These are phyloP conservation scores for Mycena kentingensis DNA, from an alignment of 768 basidiomycete species.

Conservation along the genomic window DNA sequence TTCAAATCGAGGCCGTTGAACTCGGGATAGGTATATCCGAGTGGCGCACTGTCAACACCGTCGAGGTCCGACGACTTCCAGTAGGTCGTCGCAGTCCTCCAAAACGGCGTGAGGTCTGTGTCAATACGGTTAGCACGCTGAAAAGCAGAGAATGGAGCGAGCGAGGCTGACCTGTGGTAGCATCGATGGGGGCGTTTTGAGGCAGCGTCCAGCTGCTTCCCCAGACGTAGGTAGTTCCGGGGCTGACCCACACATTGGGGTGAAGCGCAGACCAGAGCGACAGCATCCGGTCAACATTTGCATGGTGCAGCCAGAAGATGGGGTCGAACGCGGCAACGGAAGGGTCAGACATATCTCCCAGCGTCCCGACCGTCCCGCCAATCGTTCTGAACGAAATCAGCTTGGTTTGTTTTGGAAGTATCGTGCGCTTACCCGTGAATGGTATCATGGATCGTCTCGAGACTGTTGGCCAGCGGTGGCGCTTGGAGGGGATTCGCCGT, in stretches of 20 bases:
- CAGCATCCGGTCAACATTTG: slow-evolving; percentile 55
- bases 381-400: too few relatives aligned
- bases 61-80: slow-evolving; percentile 40
- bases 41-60: slow-evolving; percentile 30
- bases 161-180: slow-evolving; percentile 32
- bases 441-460: slow-evolving; percentile 52
- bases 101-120: slow-evolving; percentile 50
- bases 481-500: slow-evolving; percentile 37
- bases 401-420: too few relatives aligned
- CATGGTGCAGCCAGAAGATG: slow-evolving; percentile 57
- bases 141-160: not conserved
- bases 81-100: slow-evolving; percentile 38
- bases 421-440: too few relatives aligned
- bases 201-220: slow-evolving; percentile 38
- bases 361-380: slow-evolving; percentile 43
- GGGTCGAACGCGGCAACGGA: slow-evolving; percentile 54
- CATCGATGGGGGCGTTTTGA: slow-evolving; percentile 28
- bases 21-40: slow-evolving; percentile 55
- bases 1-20: slow-evolving; percentile 42
- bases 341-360: slow-evolving; percentile 45
- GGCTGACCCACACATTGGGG: slow-evolving; percentile 40
- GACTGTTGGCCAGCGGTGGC: slow-evolving; percentile 43
- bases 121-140: not conserved
- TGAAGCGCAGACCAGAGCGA: slow-evolving; percentile 53
- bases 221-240: slow-evolving; percentile 30